These are phyloP conservation scores for Penicillium taxi DNA, from an alignment of 495 filamentous ascomycete genomes.

Conservation along the genomic window DNA sequence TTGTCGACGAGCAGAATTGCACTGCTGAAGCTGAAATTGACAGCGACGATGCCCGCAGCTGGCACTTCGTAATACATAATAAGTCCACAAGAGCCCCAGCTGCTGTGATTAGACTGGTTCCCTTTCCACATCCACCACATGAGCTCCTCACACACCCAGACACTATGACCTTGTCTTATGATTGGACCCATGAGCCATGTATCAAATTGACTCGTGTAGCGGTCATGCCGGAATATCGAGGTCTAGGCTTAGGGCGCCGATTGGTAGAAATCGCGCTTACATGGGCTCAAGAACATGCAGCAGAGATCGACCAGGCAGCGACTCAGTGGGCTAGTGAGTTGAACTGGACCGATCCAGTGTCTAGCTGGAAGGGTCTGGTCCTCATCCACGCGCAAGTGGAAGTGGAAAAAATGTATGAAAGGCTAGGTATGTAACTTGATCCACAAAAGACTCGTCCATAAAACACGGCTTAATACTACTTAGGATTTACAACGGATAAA, in stretches of 20 bases:
- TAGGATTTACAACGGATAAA: conserved; percentile 65
- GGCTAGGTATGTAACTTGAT: no score
- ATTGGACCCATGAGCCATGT: conserved; percentile 54
- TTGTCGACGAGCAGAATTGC: conserved; percentile 65
- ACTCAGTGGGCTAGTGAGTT: conserved; percentile 34
- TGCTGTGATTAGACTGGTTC: conserved; percentile 69
- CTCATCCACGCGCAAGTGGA: conserved; percentile 66
- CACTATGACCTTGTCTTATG: conserved; percentile 6
- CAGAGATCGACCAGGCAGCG: conserved; percentile 32
- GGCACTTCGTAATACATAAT: conserved; percentile 73
- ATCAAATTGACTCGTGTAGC: conserved; percentile 74
- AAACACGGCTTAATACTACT: no score
- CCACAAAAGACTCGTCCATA: no score
- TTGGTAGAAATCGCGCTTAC: conserved; percentile 53
- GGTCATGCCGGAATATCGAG: conserved; percentile 53
- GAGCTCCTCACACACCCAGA: conserved; percentile 26
- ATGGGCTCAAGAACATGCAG: conserved; percentile 54
- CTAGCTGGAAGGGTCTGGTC: conserved; percentile 58
- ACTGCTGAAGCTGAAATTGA: conserved; percentile 66
- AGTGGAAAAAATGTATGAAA: conserved; percentile 52
- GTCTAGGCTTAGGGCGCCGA: conserved; percentile 50
- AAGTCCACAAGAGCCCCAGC: conserved; percentile 26
- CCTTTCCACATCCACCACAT: conserved; percentile 62
- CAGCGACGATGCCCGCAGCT: conserved; percentile 64
- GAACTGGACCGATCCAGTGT: conserved; percentile 14